These are phyloP conservation scores for Curvularia hawaiiensis DNA, from an alignment of 2,329 filamentous ascomycete genomes.

Conservation along the genomic window DNA sequence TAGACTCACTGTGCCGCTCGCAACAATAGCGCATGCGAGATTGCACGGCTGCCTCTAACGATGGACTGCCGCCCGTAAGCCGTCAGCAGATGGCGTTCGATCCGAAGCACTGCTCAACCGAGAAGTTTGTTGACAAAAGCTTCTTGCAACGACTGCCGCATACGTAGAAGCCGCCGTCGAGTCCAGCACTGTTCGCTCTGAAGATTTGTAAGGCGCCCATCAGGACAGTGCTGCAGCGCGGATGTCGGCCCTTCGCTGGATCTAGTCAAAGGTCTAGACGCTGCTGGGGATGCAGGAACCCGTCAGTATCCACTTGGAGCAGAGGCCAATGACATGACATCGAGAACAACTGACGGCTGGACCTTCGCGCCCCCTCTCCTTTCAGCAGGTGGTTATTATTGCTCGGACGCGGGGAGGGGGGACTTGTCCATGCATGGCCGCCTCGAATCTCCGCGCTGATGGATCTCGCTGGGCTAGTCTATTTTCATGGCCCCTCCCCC, in stretches of 20 bases:
- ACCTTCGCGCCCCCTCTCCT: conserved; percentile 14
- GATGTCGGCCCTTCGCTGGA: conserved; percentile 14
- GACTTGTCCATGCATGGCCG: conserved; percentile 6
- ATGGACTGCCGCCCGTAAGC: background rate
- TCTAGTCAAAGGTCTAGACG: conserved; percentile 28
- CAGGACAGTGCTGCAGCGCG: background rate
- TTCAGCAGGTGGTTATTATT: conserved; percentile 26
- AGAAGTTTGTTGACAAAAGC: background rate
- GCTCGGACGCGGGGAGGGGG: conserved; percentile 15
- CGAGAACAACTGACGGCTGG: conserved; percentile 13
- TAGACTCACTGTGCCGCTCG: conserved; percentile 17
- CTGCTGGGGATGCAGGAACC: conserved; percentile 32
- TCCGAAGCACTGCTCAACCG: background rate
- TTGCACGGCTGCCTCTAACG: conserved; percentile 13
- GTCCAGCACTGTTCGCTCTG: background rate
- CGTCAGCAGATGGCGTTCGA: background rate
- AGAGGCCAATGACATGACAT: conserved; percentile 11
- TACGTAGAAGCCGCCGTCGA: background rate
- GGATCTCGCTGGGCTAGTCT: background rate
- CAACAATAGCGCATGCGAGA: conserved; percentile 21
- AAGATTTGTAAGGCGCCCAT: conserved; percentile 5
- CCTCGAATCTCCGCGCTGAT: conserved; percentile 6
- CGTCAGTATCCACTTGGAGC: conserved; percentile 17
- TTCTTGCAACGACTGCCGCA: background rate
- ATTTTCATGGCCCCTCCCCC: conserved; percentile 1